phyloP scores from a whole-genome alignment of 2,329 filamentous ascomycete species.

The Colletotrichum cereale region DNA sequence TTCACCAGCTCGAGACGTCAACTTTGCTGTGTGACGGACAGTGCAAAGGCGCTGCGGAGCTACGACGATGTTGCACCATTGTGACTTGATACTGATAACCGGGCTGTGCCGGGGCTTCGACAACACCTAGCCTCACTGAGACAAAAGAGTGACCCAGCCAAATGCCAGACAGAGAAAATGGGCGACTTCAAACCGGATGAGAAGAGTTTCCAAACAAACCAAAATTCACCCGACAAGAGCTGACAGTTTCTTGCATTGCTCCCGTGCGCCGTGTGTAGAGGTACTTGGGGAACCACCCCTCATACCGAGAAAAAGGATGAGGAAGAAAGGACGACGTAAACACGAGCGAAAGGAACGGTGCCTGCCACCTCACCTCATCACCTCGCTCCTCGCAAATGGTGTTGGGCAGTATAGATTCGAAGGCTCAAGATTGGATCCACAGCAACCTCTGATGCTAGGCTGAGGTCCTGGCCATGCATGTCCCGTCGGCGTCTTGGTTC shows the following conservation, averaged over 20 bases:
- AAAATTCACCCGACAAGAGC: not conserved
- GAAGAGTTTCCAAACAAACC: not conserved
- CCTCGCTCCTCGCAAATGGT: not conserved
- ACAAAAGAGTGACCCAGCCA: conserved; percentile 2
- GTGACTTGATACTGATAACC: conserved; percentile 5
- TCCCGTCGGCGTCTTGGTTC: conserved; percentile 10
- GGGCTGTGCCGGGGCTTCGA: conserved; percentile 18
- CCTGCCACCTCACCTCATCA: conserved; percentile 1
- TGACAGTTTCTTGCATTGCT: conserved; percentile 11
- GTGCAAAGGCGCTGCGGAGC: not conserved
- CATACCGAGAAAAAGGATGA: not conserved
- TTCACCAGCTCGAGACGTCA: not conserved
- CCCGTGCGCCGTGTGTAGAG: conserved; percentile 10
- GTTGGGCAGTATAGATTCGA: conserved; percentile 5
- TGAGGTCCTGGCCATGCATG: not conserved
- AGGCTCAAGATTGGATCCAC: conserved; percentile 15
- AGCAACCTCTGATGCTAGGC: not conserved
- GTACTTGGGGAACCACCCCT: not conserved
- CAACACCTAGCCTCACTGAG: conserved; percentile 15
- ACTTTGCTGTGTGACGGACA: not conserved
- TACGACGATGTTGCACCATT: not conserved
- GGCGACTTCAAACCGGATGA: conserved; percentile 13
- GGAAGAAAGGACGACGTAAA: conserved; percentile 12
- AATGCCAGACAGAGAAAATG: not conserved
- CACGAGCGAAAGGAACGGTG: not conserved